Evolutionary conservation across 805 yeast genomes (phyloP), one percentile per base, ranked within the genome.

Genomic region (Huiozyma naganishii): DNA sequence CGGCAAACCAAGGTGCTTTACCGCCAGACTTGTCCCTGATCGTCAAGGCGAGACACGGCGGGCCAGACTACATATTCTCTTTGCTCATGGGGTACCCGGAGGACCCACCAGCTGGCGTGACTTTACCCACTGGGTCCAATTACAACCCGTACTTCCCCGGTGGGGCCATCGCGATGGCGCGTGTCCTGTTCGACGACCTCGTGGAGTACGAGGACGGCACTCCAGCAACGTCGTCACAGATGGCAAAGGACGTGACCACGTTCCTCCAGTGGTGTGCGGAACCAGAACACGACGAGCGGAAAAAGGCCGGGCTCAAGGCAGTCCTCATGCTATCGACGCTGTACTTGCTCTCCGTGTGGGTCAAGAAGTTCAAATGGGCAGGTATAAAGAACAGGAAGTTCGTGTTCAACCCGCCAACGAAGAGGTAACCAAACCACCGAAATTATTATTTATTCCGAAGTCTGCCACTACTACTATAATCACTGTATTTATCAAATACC

Each of bases 71-170:
- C 71, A 83, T 92, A 66, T 92, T 92, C 69, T 70, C 97, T 29
- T 72, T 92, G 62, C 81, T 92, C 69, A 92, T 97, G 50, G 98
- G 98, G 64, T 92, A 92, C 75, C 97, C 97, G 60, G 98, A 92
- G 40, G 97, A 92, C 50, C 84, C 95, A 49, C 98, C 98, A 55
- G 97, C 96, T 30, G 98, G 98, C 74, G 96, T 86, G 48, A 75
- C 67, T 42, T 74, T 92, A 58, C 94, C 97, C 47, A 83, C 86
- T 50, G 98, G 98, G 52, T 69, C 95, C 50, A 92, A 92, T 81
- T 92, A 92, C 73, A 92, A 92, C 78, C 98, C 98, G 62, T 92
- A 92, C 77, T 92, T 92, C 95, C 97, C 98, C 67, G 97, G 97
- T 72, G 97, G 98, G 54, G 77, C 97, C 37, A 90, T 92, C 73